Conservation (phyloP, 345 rosid species). For the Jatropha curcas region DNA sequence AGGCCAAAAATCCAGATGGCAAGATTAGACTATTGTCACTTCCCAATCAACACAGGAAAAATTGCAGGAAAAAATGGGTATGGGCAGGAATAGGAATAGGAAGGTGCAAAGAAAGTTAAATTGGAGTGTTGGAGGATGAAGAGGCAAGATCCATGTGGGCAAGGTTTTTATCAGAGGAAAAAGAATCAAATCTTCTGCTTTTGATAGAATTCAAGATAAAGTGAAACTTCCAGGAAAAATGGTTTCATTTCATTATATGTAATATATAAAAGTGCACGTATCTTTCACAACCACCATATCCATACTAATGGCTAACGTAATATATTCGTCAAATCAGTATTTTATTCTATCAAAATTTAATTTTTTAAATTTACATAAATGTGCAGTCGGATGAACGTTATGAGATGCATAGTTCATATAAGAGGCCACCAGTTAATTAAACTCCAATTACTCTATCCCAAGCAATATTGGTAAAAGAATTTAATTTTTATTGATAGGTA, state of each 20-base stretch:
- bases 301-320: conserved; percentile 28
- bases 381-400: too few species aligned
- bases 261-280: not conserved
- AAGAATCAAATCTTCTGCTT: conserved; percentile 21
- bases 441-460: too few species aligned
- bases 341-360: too few species aligned
- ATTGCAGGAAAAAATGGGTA: not conserved
- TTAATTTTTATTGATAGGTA: too few species aligned
- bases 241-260: not conserved
- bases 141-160: conserved; percentile 43
- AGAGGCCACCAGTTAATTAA: too few species aligned
- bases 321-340: not conserved
- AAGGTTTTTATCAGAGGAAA: not conserved
- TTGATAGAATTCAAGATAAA: conserved; percentile 1
- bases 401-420: too few species aligned
- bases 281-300: conserved; percentile 39
- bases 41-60: not conserved
- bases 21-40: not conserved
- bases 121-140: conserved; percentile 31
- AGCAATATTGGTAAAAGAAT: too few species aligned
- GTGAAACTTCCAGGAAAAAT: conserved; percentile 45
- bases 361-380: too few species aligned
- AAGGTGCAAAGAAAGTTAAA: conserved; percentile 27
- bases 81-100: conserved; percentile 27
- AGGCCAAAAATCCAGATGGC: conserved; percentile 10